Conservation (phyloP, 116 monocot genomes). For the Phalaenopsis hybrid region DNA sequence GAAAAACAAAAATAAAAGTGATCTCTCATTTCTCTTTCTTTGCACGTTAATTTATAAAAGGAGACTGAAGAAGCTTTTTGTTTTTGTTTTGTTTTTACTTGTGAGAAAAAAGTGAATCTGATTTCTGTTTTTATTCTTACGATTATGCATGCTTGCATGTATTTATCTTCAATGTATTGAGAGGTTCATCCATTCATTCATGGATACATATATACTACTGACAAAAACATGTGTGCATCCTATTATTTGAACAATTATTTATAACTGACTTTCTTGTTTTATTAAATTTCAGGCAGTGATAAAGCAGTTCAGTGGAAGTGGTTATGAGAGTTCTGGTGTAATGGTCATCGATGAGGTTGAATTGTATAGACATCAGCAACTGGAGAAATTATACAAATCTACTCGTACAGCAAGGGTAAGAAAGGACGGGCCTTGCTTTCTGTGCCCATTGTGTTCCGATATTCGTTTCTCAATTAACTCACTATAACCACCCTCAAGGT, state of each 20-base stretch:
- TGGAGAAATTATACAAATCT: slow-evolving; percentile 88
- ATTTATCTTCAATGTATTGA: background rate
- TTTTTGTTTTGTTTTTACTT: background rate
- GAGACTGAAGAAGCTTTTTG: background rate
- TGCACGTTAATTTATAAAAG: background rate
- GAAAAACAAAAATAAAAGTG: no score
- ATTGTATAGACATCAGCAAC: slow-evolving; percentile 82
- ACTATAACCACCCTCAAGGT: no score
- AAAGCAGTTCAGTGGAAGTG: slow-evolving; percentile 84
- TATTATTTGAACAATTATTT: background rate
- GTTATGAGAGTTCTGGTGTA: slow-evolving; percentile 78
- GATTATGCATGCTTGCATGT: background rate
- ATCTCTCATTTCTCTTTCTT: background rate
- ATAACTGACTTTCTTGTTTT: background rate
- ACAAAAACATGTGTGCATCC: background rate
- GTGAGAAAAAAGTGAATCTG: background rate
- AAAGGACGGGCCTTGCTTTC: background rate
- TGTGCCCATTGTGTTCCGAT: background rate
- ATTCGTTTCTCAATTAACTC: background rate
- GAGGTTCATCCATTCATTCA: background rate
- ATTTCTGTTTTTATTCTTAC: background rate
- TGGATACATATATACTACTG: background rate
- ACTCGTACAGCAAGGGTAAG: slow-evolving; percentile 86
- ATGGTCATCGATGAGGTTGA: slow-evolving; percentile 91
- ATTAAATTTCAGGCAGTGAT: slow-evolving; percentile 65